A percentile compares a stretch with the other conserved stretches of the same genome.
These are phyloP conservation scores for Daedalea quercina DNA, from an alignment of 768 basidiomycete genomes.

Conservation along the genomic window DNA sequence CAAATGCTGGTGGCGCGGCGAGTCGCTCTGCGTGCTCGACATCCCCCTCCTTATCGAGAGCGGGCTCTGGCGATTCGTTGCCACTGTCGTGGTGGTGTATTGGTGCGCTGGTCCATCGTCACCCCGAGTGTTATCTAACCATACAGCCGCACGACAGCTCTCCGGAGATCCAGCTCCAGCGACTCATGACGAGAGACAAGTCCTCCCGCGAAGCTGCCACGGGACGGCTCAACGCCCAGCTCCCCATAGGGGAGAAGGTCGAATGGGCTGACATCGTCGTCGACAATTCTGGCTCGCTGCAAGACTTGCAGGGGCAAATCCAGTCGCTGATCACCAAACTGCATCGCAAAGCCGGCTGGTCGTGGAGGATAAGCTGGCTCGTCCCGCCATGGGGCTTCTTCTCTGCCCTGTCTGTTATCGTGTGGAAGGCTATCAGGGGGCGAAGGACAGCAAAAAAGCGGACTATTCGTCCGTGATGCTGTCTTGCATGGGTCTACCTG, in stretches of 20 bases:
- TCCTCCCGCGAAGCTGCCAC: slow-evolving; percentile 62
- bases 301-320: slow-evolving; percentile 57
- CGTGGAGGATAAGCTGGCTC: slow-evolving; percentile 59
- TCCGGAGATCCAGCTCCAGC: slow-evolving; percentile 72
- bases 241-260: slow-evolving; percentile 74
- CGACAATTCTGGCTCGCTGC: slow-evolving; percentile 77
- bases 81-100: slow-evolving; percentile 81
- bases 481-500: not conserved
- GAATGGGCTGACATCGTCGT: slow-evolving; percentile 80
- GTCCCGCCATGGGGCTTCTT: slow-evolving; percentile 46
- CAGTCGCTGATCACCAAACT: slow-evolving; percentile 37
- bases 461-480: not conserved
- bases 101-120: slow-evolving; percentile 47
- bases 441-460: slow-evolving; percentile 2
- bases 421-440: slow-evolving; percentile 26
- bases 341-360: slow-evolving; percentile 41
- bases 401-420: slow-evolving; percentile 36
- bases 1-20: slow-evolving; percentile 67
- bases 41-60: slow-evolving; percentile 91
- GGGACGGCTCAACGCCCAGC: slow-evolving; percentile 71
- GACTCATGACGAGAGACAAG: slow-evolving; percentile 72
- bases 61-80: slow-evolving; percentile 78
- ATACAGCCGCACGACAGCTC: slow-evolving; percentile 52
- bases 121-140: not conserved
- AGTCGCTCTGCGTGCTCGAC: slow-evolving; percentile 78